Evolutionary conservation across 2,329 filamentous ascomycete species (phyloP).

Genomic region (Trichophyton rubrum): DNA sequence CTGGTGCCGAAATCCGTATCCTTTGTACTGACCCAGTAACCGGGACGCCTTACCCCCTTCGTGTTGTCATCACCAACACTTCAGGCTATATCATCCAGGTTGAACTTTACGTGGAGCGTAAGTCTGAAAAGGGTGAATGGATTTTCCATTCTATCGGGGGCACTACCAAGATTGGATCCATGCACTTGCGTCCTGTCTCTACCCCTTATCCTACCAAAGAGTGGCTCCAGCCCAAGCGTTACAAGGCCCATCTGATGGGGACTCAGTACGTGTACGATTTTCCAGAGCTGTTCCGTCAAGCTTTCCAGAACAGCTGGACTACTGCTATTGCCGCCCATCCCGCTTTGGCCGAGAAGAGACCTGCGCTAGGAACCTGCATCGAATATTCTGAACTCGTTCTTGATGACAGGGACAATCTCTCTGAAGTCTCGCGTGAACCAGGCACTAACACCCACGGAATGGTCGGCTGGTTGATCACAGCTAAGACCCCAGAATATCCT

Average conservation of each 20-base stretch:
- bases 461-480: conserved; percentile 95
- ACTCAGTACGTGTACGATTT: conserved; percentile 99
- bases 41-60: conserved; percentile 76
- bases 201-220: conserved; percentile 97
- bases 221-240: conserved; percentile 94
- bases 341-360: conserved; percentile 64
- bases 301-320: conserved; percentile 88
- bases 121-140: conserved; percentile 96
- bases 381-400: conserved; percentile 89
- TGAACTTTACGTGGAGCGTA: conserved; percentile 93
- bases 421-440: conserved; percentile 87
- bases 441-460: conserved; percentile 95
- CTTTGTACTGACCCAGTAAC: conserved; percentile 85
- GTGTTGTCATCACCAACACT: conserved; percentile 95
- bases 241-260: conserved; percentile 98
- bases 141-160: conserved; percentile 96
- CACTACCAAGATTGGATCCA: conserved; percentile 84
- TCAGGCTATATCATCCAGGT: conserved; percentile 96
- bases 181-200: conserved; percentile 83
- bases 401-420: conserved; percentile 81
- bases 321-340: conserved; percentile 63
- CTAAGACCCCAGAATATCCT: conserved; percentile 90
- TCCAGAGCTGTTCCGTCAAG: conserved; percentile 96
- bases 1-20: conserved; percentile 94
- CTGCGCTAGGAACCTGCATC: conserved; percentile 77